Evolutionary conservation across 495 filamentous ascomycete species (phyloP), one percentile per base, ranked within the genome.

Genomic region (Aspergillus mulundensis): DNA sequence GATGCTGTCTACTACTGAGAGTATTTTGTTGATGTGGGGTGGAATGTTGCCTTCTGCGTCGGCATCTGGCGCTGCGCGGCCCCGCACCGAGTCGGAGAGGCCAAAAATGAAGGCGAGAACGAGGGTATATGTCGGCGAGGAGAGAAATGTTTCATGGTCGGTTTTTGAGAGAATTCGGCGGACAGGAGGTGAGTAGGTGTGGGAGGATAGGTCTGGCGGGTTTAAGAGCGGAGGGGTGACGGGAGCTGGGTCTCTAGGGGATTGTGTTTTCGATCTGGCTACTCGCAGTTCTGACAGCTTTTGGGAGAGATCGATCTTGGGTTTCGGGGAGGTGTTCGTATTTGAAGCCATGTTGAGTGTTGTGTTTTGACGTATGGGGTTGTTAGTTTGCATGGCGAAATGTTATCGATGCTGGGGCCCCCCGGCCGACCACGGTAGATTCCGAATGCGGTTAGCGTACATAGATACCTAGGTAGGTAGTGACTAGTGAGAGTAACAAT

Each of bases 61-160:
- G 60, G 87, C 64, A 32, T 85, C 80, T 1, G 89, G 90, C 53
- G 87, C 77, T n/a, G 89, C 83, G 16, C 74, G 81, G 64, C 91
- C 90, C 52, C 84, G 75, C 39, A 95, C 89, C 0, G 87, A 84
- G 56, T 97, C 91, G 39, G 90, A 85, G 39, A 97, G 85, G 30
- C 82, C 80, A 63, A 95, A 96, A 58, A 96, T 81, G 64, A 95
- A 99, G 18, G 87, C 82, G 20, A 87, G 66, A 49, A 99, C 76
- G 6, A 97, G 84, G 3, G 71, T 78, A 67, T 92, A 87, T 7
- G 92, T 89, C 0, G 86, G 80, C 0, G 93, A 97, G 12, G 82
- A 70, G 8, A 89, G 79, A 67, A 95, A 99, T 7, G 89, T 71
- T 14, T 88, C 81, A 66, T 94, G 92, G 64, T 99, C 95, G 42